These are phyloP conservation scores for Domatiomyces globalis DNA, from an alignment of 2,329 filamentous ascomycete species.

Conservation along the genomic window DNA sequence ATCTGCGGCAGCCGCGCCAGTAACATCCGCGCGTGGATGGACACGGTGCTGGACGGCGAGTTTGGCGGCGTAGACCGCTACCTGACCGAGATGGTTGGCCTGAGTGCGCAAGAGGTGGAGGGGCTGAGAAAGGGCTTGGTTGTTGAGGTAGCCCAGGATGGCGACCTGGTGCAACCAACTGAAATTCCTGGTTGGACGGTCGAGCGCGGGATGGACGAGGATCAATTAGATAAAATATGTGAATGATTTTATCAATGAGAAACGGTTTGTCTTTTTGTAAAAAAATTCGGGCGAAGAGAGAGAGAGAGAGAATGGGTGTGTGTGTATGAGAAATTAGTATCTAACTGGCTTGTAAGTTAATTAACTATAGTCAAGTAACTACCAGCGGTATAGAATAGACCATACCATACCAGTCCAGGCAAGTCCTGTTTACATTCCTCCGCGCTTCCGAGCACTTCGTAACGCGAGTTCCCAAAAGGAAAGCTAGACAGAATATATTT, in stretches of 20 bases:
- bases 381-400: background rate
- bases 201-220: slow-evolving; percentile 11
- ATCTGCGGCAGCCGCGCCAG: slow-evolving; percentile 15
- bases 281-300: no score
- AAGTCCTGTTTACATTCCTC: background rate
- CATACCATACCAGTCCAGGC: background rate
- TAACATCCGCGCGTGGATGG: slow-evolving; percentile 17
- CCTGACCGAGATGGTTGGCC: slow-evolving; percentile 11
- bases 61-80: slow-evolving; percentile 16
- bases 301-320: no score
- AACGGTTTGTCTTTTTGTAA: no score
- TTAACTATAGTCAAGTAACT: background rate
- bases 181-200: slow-evolving; percentile 14
- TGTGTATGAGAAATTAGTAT: no score
- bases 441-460: slow-evolving; percentile 16
- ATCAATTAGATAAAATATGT: background rate
- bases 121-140: slow-evolving; percentile 10
- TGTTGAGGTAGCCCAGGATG: slow-evolving; percentile 7
- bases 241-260: background rate
- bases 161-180: slow-evolving; percentile 39
- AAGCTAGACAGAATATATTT: no score
- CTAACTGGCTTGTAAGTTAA: no score
- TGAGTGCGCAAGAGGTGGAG: slow-evolving; percentile 13
- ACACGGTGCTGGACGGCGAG: slow-evolving; percentile 13
- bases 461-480: slow-evolving; percentile 5